These are phyloP conservation scores for Phaeosphaeriaceae sp. DNA, from an alignment of 2,329 filamentous ascomycete genomes.

Conservation along the genomic window DNA sequence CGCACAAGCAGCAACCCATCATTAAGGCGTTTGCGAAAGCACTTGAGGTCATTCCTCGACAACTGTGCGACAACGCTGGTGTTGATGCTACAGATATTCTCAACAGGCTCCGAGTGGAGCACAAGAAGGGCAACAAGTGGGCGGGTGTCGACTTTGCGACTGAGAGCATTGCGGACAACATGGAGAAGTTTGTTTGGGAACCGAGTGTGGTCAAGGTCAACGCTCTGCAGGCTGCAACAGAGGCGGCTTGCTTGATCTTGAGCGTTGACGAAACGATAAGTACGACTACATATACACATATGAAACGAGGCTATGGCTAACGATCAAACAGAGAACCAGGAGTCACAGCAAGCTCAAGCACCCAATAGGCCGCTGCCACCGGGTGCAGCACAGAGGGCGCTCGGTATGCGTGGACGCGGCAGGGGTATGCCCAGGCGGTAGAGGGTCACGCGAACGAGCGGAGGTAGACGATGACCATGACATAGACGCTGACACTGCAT, in stretches of 20 bases:
- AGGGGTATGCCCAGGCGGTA: constrained; percentile 83
- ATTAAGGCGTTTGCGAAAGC: constrained; percentile 99
- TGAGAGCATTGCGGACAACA: constrained; percentile 92
- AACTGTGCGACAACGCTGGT: constrained; percentile 97
- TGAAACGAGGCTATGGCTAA: constrained; percentile 19
- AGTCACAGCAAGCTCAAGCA: constrained; percentile 83
- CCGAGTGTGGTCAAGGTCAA: constrained; percentile 96
- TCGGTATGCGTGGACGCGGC: constrained; percentile 74
- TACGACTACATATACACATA: constrained; percentile 45
- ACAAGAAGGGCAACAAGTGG: constrained; percentile 91
- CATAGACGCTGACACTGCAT: constrained; percentile 12
- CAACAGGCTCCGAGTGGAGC: constrained; percentile 94
- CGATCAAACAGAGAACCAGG: constrained; percentile 74
- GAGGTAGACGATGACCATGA: constrained; percentile 34
- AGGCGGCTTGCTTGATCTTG: constrained; percentile 93
- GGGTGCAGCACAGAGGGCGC: constrained; percentile 82
- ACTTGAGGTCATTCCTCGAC: constrained; percentile 92
- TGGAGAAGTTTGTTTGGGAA: constrained; percentile 97
- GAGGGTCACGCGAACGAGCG: constrained; percentile 6
- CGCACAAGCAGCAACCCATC: constrained; percentile 94
- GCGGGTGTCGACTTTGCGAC: constrained; percentile 93
- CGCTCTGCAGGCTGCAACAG: constrained; percentile 92
- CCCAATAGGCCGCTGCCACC: constrained; percentile 70
- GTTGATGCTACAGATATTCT: constrained; percentile 98
- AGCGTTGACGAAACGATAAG: constrained; percentile 98